Evolutionary conservation across 2,329 filamentous ascomycete genomes (phyloP).

Genomic region (Microdochium paspali): DNA sequence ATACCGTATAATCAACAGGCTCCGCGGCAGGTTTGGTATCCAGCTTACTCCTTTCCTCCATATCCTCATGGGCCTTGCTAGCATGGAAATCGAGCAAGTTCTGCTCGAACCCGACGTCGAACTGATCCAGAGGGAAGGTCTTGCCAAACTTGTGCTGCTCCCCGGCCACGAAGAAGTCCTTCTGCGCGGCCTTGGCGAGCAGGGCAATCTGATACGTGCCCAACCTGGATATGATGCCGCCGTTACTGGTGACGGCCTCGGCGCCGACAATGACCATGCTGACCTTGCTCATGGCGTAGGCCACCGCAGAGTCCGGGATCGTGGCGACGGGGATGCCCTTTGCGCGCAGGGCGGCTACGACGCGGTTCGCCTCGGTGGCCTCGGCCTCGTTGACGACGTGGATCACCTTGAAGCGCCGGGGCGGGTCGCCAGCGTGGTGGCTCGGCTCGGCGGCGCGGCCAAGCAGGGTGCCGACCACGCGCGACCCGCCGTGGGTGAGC

Average conservation of each 20-base stretch:
- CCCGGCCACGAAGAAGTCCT: constrained; percentile 77
- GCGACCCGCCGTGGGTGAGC: constrained; percentile 82
- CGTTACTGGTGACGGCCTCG: constrained; percentile 90
- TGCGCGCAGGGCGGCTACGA: constrained; percentile 61
- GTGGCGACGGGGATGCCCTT: constrained; percentile 76
- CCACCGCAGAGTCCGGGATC: constrained; percentile 66
- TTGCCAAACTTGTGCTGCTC: constrained; percentile 97
- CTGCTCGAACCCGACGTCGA: constrained; percentile 29
- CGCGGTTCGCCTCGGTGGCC: constrained; percentile 54
- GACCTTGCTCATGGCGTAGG: constrained; percentile 69
- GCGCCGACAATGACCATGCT: constrained; percentile 58
- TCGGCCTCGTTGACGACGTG: constrained; percentile 57
- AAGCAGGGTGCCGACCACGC: constrained; percentile 73
- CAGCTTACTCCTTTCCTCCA: constrained; percentile 5
- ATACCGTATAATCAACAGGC: constrained; percentile 17
- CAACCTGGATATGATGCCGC: constrained; percentile 81
- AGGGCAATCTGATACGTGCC: constrained; percentile 80
- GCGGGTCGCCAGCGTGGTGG: constrained; percentile 43
- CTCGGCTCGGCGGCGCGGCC: constrained; percentile 64
- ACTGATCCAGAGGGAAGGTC: constrained; percentile 71
- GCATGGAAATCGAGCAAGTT: constrained; percentile 22
- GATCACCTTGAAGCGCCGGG: constrained; percentile 65
- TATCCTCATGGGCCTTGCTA: constrained; percentile 5
- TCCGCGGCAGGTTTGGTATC: constrained; percentile 4
- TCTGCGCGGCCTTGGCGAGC: constrained; percentile 57